Percentiles rank a stretch among this genome's conserved stretches.
These are phyloP conservation scores for Heterotrichella gracilis DNA, from an alignment of 352 stramenopile species.

Conservation along the genomic window DNA sequence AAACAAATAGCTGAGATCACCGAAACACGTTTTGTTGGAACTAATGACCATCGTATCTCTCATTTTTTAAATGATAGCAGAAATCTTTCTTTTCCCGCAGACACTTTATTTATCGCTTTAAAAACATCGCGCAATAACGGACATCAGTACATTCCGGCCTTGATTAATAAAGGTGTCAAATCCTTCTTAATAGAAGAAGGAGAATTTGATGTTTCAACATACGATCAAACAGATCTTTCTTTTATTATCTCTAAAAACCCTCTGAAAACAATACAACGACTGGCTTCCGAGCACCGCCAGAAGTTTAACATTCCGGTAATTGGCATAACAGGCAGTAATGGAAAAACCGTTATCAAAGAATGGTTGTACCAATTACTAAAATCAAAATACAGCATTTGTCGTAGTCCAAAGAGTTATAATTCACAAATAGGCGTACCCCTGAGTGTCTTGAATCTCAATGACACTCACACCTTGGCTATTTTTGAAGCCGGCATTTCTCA, in stretches of 20 bases:
- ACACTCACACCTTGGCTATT: background rate
- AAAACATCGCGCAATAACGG: slow-evolving; percentile 2
- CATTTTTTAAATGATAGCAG: slow-evolving; percentile 5
- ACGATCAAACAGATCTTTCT: background rate
- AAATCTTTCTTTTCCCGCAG: background rate
- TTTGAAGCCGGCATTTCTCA: background rate
- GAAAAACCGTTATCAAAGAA: background rate
- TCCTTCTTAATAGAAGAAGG: background rate
- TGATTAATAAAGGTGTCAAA: background rate
- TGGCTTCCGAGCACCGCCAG: background rate
- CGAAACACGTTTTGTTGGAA: background rate
- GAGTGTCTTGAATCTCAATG: background rate
- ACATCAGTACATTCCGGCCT: background rate
- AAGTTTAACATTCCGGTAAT: background rate
- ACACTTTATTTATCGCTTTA: background rate
- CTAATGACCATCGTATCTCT: background rate
- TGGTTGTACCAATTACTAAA: background rate
- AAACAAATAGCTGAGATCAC: background rate
- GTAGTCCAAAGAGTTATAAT: background rate
- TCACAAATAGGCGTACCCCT: background rate
- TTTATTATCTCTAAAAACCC: background rate
- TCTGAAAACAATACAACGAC: background rate
- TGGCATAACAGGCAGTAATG: background rate
- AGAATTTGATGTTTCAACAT: background rate
- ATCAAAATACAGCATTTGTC: background rate